Base-by-base conservation (phyloP, 2,329 filamentous ascomycete species). In the Cercospora sp. region DNA sequence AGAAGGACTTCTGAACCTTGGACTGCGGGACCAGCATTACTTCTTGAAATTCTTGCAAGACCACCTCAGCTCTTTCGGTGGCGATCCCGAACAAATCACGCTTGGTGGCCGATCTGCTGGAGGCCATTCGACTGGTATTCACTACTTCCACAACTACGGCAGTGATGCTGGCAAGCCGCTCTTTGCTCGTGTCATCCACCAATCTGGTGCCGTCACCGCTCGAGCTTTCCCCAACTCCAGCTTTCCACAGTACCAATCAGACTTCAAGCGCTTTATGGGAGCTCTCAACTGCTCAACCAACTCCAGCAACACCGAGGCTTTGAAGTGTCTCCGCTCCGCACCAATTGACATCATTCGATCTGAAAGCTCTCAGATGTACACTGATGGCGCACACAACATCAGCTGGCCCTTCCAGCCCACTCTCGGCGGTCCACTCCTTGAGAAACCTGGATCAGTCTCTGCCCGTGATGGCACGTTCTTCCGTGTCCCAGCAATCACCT, bases 61-160 rank as follows among this genome's bases (percentile, higher is more conserved):
- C 4, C 74, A 76, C 58, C 81, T 83, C 61, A 77, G 53, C 6
- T 77, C 76, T 1, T 83, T 82, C 67, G 72, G 81, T n/a, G 79
- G 77, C 48, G 73, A 76, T 66, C 65, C 64, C 5, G 66, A 69
- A 2, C 69, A 73, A 45, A 72, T 75, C 1, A 75, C 72, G 0
- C 64, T 74, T 3, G 64, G 73, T 7, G 71, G 71, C 0, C 76
- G 84, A 45, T 87, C 86, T 72, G 87, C 87, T 31, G 87, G 87
- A 13, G 86, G 86, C 10, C 89, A 91, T 77, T 88, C 87, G 67
- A 85, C 90, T 70, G 89, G 89, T 2, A 89, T 92, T 72, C 89
- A 91, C 71, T 78, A 92, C 20, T 85, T 91, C 72, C 79, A 83
- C 69, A 76, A 79, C 42, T 76, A 80, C 18, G 75, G 79, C 16